Evolutionary conservation across 129 eudicot genomes (phyloP).

Genomic region (Pulicaria dysenterica): DNA sequence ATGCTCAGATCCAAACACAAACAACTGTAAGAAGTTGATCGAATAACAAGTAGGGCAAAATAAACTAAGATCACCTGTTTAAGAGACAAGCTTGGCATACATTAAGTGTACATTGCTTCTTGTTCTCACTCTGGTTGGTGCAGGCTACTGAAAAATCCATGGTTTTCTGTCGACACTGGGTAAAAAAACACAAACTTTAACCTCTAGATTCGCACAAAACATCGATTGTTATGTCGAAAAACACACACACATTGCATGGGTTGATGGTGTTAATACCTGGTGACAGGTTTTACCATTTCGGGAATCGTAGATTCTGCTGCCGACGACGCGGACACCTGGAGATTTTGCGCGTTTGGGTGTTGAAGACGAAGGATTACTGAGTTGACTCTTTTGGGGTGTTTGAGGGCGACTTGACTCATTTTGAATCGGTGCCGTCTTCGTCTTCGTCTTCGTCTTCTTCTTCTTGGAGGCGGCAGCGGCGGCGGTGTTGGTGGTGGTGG

Average conservation of each 20-base stretch:
- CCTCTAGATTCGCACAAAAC: background rate
- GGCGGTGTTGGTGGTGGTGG: conserved; percentile 14
- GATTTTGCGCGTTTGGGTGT: conserved; percentile 37
- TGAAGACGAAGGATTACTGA: conserved; percentile 18
- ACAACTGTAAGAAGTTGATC: background rate
- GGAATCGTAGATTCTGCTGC: conserved; percentile 57
- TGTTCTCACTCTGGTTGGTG: conserved; percentile 31
- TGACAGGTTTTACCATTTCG: conserved; percentile 59
- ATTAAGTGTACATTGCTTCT: conserved; percentile 50
- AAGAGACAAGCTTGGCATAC: conserved; percentile 51
- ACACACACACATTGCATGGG: conserved; percentile 36
- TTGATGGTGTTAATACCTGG: conserved; percentile 35
- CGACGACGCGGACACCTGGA: conserved; percentile 48
- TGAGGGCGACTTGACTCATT: conserved; percentile 35
- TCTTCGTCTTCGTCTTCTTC: conserved; percentile 8
- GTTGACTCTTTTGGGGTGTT: conserved; percentile 16
- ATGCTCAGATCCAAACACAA: conserved; percentile 17
- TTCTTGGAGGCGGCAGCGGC: background rate
- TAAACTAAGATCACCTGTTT: conserved; percentile 41
- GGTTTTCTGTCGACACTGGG: conserved; percentile 70
- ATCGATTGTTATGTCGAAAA: background rate
- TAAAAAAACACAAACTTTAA: background rate
- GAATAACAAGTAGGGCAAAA: conserved; percentile 4
- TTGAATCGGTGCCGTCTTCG: conserved; percentile 26
- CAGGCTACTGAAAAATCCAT: conserved; percentile 48